phyloP scores from a whole-genome alignment of 2,329 filamentous ascomycete genomes.

The Exophiala aquamarina region DNA sequence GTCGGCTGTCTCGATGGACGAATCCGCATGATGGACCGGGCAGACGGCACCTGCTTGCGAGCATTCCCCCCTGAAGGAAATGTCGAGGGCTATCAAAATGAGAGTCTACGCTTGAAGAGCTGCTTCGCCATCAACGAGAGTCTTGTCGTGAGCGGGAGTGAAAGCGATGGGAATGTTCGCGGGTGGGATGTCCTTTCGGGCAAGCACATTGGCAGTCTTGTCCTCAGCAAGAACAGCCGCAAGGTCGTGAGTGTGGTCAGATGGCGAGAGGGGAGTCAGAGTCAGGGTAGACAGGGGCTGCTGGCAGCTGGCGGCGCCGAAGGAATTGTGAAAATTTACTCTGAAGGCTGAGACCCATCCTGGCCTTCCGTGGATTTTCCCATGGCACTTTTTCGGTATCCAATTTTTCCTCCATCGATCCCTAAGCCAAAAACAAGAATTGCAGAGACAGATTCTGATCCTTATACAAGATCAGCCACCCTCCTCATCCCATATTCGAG shows the following conservation, averaged over 20 bases:
- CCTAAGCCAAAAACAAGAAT: too few species aligned
- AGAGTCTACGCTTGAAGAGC: constrained; percentile 71
- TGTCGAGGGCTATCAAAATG: constrained; percentile 54
- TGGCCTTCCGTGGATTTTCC: too few species aligned
- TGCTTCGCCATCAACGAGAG: constrained; percentile 74
- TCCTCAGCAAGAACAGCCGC: constrained; percentile 17
- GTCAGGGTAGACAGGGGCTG: constrained; percentile 19
- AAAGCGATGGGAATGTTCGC: constrained; percentile 68
- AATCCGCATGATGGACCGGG: constrained; percentile 77
- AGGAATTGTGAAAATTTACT: constrained; percentile 27
- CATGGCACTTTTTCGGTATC: too few species aligned
- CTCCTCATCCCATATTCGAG: constrained; percentile 46
- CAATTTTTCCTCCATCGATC: too few species aligned
- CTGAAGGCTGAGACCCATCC: constrained; percentile 3
- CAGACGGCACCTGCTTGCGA: constrained; percentile 70
- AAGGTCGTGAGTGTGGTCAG: constrained; percentile 28
- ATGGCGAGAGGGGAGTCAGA: constrained; percentile 26
- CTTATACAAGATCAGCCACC: constrained; percentile 4
- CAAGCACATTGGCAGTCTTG: constrained; percentile 36
- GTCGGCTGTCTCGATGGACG: constrained; percentile 74
- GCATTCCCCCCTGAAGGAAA: constrained; percentile 58
- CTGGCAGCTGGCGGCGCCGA: constrained; percentile 28
- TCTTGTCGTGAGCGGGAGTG: constrained; percentile 78
- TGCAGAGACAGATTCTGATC: too few species aligned
- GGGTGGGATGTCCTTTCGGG: constrained; percentile 85